phyloP scores from a whole-genome alignment of 2,329 filamentous ascomycete species.

The Diaporthe sp. region DNA sequence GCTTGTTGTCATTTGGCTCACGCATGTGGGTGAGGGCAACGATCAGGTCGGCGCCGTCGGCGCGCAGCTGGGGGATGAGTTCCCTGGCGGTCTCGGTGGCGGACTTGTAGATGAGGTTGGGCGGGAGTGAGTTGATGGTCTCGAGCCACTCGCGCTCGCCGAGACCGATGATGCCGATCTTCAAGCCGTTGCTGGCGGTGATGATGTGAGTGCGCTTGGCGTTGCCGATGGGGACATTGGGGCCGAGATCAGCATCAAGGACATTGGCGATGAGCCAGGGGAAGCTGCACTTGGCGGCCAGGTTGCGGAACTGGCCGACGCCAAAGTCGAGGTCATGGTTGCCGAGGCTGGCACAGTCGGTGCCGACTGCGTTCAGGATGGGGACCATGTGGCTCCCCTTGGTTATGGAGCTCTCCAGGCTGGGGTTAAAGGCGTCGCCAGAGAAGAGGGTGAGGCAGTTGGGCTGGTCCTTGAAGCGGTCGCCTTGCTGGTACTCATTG shows the following conservation, averaged over 20 bases:
- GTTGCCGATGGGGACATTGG: conserved; percentile 80
- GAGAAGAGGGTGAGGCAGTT: conserved; percentile 86
- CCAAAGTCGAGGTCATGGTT: conserved; percentile 97
- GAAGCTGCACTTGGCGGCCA: conserved; percentile 82
- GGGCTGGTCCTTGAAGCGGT: conserved; percentile 73
- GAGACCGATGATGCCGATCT: conserved; percentile 86
- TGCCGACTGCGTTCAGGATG: conserved; percentile 82
- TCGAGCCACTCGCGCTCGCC: conserved; percentile 91
- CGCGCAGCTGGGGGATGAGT: conserved; percentile 79
- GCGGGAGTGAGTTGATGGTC: conserved; percentile 89
- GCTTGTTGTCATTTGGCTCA: conserved; percentile 90
- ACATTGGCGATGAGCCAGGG: conserved; percentile 94
- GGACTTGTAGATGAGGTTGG: conserved; percentile 85
- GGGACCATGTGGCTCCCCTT: conserved; percentile 94
- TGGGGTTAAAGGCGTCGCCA: conserved; percentile 93
- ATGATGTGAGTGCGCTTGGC: conserved; percentile 83
- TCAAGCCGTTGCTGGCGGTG: conserved; percentile 85
- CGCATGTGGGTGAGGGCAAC: conserved; percentile 88
- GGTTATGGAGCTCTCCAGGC: conserved; percentile 88
- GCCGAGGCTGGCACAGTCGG: conserved; percentile 85
- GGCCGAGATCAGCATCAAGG: conserved; percentile 84
- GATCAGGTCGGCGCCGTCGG: conserved; percentile 85
- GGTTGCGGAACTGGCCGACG: conserved; percentile 81
- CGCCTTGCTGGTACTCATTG: conserved; percentile 78
- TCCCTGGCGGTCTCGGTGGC: conserved; percentile 82